phyloP scores from a whole-genome alignment of 805 yeast genomes.

The Tanozyma kutaoensis region DNA sequence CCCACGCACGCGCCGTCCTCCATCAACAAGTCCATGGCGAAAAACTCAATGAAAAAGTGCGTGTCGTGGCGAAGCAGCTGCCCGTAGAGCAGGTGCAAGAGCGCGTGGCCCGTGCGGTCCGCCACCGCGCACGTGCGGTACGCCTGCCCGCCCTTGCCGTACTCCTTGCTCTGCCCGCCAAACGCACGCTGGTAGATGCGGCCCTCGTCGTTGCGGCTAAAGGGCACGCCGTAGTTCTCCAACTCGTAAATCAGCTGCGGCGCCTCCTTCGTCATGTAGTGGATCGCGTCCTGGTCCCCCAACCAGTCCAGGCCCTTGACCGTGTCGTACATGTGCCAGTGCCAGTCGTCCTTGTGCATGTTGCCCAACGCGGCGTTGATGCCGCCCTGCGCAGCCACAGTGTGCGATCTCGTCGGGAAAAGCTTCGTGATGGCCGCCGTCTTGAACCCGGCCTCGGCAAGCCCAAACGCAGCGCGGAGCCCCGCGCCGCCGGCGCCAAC shows the following conservation, averaged over 20 bases:
- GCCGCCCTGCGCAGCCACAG: slow-evolving; percentile 99
- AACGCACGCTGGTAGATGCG: slow-evolving; percentile 97
- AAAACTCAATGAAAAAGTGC: slow-evolving; percentile 94
- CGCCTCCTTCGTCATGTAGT: slow-evolving; percentile 98
- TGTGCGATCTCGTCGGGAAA: slow-evolving; percentile 97
- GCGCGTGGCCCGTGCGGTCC: slow-evolving; percentile 97
- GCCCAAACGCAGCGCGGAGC: slow-evolving; percentile 94
- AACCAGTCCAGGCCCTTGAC: slow-evolving; percentile 99
- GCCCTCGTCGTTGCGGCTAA: slow-evolving; percentile 94
- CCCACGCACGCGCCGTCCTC: slow-evolving; percentile 95
- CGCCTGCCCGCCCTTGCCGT: slow-evolving; percentile 98
- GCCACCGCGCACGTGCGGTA: slow-evolving; percentile 99
- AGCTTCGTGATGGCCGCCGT: slow-evolving; percentile 95
- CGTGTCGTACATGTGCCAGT: slow-evolving; percentile 99
- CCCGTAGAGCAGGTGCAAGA: slow-evolving; percentile 90
- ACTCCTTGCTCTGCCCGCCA: slow-evolving; percentile 94
- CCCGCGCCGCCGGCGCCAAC: slow-evolving; percentile 99
- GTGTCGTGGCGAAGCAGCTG: slow-evolving; percentile 95
- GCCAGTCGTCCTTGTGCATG: slow-evolving; percentile 98
- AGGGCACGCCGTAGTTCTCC: slow-evolving; percentile 97
- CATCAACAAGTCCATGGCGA: slow-evolving; percentile 88
- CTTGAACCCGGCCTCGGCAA: slow-evolving; percentile 93
- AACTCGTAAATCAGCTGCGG: slow-evolving; percentile 90
- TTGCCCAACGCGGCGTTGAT: slow-evolving; percentile 97
- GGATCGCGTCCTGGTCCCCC: slow-evolving; percentile 98